Percentiles rank a stretch among this genome's conserved stretches.
Evolutionary conservation across 2,329 filamentous ascomycete species (phyloP).

Genomic region (Bipolaris oryzae): DNA sequence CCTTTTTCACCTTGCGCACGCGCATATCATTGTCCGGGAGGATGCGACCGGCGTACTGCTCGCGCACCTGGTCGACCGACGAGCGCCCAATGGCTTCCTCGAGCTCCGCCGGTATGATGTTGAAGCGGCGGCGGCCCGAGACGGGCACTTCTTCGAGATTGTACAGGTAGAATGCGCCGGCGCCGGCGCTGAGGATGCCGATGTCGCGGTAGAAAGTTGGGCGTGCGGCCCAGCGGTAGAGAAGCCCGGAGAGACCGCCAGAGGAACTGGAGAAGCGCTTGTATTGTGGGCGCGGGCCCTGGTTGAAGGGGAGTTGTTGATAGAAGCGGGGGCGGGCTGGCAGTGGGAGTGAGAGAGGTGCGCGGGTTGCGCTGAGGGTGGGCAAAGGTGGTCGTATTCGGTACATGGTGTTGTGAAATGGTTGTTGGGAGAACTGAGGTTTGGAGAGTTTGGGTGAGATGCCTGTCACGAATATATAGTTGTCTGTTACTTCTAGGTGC

Average conservation of each 20-base stretch:
- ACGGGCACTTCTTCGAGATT: conserved; percentile 76
- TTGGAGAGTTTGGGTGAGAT: neutral
- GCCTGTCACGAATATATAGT: no score
- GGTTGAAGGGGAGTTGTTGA: conserved; percentile 32
- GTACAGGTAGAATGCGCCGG: conserved; percentile 66
- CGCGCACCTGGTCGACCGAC: conserved; percentile 64
- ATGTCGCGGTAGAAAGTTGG: conserved; percentile 57
- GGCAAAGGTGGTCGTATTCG: conserved; percentile 22
- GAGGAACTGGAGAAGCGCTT: conserved; percentile 35
- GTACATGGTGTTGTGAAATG: conserved; percentile 20
- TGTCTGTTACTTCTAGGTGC: no score
- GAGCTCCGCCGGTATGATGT: conserved; percentile 63
- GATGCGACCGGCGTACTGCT: conserved; percentile 61
- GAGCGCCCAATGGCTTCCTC: conserved; percentile 61
- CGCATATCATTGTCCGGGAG: conserved; percentile 66
- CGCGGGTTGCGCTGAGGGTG: neutral
- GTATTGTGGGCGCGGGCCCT: conserved; percentile 30
- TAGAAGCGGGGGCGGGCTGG: conserved; percentile 26
- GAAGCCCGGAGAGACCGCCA: conserved; percentile 27
- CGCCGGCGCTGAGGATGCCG: conserved; percentile 49
- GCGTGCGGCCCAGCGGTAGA: conserved; percentile 49
- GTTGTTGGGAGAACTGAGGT: neutral
- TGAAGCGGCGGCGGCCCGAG: conserved; percentile 74
- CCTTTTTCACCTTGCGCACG: conserved; percentile 62
- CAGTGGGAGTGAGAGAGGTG: neutral